These are phyloP conservation scores for Abrus precatorius DNA, from an alignment of 306 rosid species.

Conservation along the genomic window DNA sequence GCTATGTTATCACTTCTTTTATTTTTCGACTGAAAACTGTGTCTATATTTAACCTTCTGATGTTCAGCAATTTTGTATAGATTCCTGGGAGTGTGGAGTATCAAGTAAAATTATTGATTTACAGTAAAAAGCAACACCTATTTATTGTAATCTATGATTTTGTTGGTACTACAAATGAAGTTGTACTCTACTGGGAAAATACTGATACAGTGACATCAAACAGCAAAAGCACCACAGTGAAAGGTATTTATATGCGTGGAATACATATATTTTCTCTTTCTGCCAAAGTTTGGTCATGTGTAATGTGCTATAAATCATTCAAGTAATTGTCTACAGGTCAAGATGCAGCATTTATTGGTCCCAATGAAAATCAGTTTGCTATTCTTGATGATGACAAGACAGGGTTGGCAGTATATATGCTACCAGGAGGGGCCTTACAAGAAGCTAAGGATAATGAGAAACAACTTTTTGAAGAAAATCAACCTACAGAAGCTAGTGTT, in stretches of 20 bases:
- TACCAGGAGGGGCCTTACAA: constrained; percentile 79
- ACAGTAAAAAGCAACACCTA: constrained; percentile 81
- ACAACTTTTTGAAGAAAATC: constrained; percentile 66
- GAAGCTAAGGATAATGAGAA: constrained; percentile 70
- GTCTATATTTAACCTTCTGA: constrained; percentile 46
- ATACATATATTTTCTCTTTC: constrained; percentile 46
- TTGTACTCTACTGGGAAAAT: constrained; percentile 88
- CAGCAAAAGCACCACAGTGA: constrained; percentile 80
- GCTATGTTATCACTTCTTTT: constrained; percentile 29
- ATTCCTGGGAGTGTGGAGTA: constrained; percentile 90
- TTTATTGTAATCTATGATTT: constrained; percentile 91
- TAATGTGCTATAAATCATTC: constrained; percentile 41
- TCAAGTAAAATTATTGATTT: constrained; percentile 74
- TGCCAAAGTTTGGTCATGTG: constrained; percentile 41
- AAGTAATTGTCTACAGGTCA: constrained; percentile 67
- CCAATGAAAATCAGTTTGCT: constrained; percentile 92
- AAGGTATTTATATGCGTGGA: constrained; percentile 63
- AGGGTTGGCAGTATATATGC: constrained; percentile 76
- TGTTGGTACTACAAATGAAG: constrained; percentile 79
- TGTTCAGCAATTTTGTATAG: constrained; percentile 57
- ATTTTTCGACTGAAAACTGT: constrained; percentile 31
- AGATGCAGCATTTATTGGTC: constrained; percentile 97
- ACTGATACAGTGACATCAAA: constrained; percentile 62
- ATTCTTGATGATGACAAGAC: constrained; percentile 95
- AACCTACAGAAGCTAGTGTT: constrained; percentile 56